These are phyloP conservation scores for Alternaria sp. DNA, from an alignment of 2,329 filamentous ascomycete genomes.

Conservation along the genomic window DNA sequence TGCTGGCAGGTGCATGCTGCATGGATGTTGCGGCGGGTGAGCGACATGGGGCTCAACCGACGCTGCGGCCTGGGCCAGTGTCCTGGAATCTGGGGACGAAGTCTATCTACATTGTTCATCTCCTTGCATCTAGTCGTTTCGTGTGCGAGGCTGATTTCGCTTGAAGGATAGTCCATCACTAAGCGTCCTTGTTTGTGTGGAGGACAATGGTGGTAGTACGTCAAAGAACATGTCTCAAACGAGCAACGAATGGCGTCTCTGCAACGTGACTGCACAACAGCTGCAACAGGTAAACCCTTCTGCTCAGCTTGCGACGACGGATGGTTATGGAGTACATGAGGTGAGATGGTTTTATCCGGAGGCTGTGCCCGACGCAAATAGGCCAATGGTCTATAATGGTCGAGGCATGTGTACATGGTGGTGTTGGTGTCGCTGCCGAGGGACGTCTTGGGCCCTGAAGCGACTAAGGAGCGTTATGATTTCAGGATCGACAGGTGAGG, in stretches of 20 bases:
- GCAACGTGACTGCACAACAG: conserved; percentile 4
- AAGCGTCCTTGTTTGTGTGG: background rate
- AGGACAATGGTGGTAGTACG: background rate
- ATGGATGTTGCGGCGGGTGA: conserved; percentile 15
- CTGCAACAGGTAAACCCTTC: background rate
- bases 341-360: background rate
- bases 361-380: background rate
- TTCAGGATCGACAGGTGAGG: conserved; percentile 2
- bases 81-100: conserved; percentile 23
- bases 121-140: conserved; percentile 3
- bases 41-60: conserved; percentile 12
- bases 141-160: conserved; percentile 4
- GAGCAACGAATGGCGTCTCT: background rate
- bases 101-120: conserved; percentile 4
- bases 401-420: background rate
- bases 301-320: background rate
- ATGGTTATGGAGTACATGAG: background rate
- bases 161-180: background rate
- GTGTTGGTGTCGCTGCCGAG: background rate
- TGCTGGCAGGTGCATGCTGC: conserved; percentile 2
- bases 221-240: background rate
- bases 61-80: conserved; percentile 16
- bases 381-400: background rate
- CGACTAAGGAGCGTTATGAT: background rate
- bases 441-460: background rate